Conservation (phyloP, 2,329 filamentous ascomycete species). For the Aspergillus ibericus region DNA sequence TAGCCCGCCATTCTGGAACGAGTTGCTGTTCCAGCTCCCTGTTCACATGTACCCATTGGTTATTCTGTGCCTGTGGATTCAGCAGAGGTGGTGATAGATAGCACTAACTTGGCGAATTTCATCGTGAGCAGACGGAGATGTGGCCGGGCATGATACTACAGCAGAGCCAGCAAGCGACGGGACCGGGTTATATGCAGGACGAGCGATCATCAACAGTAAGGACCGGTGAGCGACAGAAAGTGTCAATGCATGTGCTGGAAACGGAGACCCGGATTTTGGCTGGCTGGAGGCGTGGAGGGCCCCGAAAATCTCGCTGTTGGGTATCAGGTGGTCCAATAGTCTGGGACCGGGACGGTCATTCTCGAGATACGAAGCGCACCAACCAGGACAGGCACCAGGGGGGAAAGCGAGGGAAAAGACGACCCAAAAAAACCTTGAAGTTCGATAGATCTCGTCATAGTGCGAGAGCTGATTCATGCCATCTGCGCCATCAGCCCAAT, state of each 20-base stretch:
- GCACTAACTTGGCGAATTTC: conserved; percentile 62
- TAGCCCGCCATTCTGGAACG: conserved; percentile 91
- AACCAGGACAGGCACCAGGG: background rate
- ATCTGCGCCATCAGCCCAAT: background rate
- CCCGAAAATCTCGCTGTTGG: background rate
- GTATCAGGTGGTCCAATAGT: background rate
- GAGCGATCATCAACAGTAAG: background rate
- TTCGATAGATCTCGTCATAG: background rate
- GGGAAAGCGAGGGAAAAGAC: background rate
- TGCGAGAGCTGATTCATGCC: background rate
- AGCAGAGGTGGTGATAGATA: conserved; percentile 4
- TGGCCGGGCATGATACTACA: conserved; percentile 20
- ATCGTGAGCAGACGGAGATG: conserved; percentile 38
- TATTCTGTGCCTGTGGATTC: background rate
- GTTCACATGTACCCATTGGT: conserved; percentile 7
- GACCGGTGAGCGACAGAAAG: background rate
- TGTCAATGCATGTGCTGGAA: background rate
- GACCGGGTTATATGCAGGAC: background rate
- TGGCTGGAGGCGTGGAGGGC: background rate
- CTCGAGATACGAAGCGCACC: background rate
- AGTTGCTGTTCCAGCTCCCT: conserved; percentile 81
- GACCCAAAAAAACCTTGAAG: background rate
- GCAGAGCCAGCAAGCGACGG: conserved; percentile 5
- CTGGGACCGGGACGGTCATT: background rate
- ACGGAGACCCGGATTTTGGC: background rate